phyloP scores from a whole-genome alignment of 371 early-diverging fungal species.

The Actinomortierella wolfii region DNA sequence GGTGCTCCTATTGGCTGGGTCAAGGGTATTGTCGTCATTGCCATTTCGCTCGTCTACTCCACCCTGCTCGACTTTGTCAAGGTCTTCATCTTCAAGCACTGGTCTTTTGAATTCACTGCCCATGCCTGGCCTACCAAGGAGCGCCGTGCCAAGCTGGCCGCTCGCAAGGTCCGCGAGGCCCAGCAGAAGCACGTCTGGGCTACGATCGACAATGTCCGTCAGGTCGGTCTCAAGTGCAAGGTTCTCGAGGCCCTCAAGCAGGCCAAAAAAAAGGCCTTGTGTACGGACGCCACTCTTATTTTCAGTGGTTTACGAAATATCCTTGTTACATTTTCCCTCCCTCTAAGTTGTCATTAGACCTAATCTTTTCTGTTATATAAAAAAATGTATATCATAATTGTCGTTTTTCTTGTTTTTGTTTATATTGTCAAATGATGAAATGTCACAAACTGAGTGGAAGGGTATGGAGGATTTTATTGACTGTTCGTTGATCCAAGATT shows the following conservation, averaged over 20 bases:
- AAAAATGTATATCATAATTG: no score
- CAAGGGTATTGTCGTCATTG: constrained; percentile 59
- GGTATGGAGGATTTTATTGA: no score
- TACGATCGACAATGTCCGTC: constrained; percentile 26
- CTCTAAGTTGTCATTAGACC: no score
- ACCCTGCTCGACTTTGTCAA: constrained; percentile 80
- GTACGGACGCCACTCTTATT: no score
- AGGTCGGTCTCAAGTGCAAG: constrained; percentile 32
- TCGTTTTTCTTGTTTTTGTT: no score
- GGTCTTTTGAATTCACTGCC: constrained; percentile 77
- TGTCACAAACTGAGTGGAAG: no score
- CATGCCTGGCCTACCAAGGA: constrained; percentile 69
- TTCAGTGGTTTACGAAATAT: no score
- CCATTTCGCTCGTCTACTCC: constrained; percentile 63
- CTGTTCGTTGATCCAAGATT: no score
- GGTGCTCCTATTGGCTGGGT: constrained; percentile 52
- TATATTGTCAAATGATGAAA: no score
- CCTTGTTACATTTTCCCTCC: no score
- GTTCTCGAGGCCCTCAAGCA: constrained; percentile 28
- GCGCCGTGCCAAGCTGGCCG: constrained; percentile 61
- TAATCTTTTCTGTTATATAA: no score
- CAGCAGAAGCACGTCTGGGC: constrained; percentile 37
- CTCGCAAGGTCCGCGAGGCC: constrained; percentile 48
- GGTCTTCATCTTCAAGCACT: constrained; percentile 67
- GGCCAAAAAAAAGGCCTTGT: no score